Evolutionary conservation across 495 filamentous ascomycete genomes (phyloP).

Genomic region (Hypoxylon fuscum): DNA sequence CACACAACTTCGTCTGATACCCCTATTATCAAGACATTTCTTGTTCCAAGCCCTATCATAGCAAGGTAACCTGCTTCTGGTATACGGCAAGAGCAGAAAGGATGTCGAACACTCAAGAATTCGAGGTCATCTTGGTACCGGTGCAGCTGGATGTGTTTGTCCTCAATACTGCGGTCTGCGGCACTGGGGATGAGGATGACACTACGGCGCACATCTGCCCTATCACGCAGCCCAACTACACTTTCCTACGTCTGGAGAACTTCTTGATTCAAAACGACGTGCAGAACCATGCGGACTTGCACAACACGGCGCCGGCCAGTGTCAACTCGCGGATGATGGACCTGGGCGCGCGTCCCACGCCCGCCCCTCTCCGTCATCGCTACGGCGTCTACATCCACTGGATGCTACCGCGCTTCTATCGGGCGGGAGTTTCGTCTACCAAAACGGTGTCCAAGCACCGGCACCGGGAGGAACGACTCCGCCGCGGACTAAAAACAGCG

Average conservation of each 20-base stretch:
- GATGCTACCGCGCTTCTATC: constrained; percentile 58
- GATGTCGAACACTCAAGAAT: constrained; percentile 5
- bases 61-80: constrained; percentile 1
- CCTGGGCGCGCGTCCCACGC: constrained; percentile 41
- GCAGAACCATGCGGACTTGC: constrained; percentile 53
- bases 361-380: constrained; percentile 35
- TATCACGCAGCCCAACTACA: constrained; percentile 66
- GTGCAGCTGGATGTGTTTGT: constrained; percentile 57
- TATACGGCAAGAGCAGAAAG: constrained; percentile 2
- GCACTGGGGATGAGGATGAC: constrained; percentile 22
- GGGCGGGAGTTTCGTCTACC: constrained; percentile 42
- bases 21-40: neutral
- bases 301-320: constrained; percentile 45
- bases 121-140: constrained; percentile 35
- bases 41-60: neutral
- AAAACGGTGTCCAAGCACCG: neutral
- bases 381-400: constrained; percentile 64
- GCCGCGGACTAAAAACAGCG: constrained; percentile 4
- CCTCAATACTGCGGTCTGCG: constrained; percentile 48
- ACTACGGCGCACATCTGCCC: constrained; percentile 54
- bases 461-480: constrained; percentile 4
- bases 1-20: constrained; percentile 1
- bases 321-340: constrained; percentile 57
- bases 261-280: constrained; percentile 53
- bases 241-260: constrained; percentile 53